Percentiles rank a stretch among this genome's conserved stretches.
phyloP scores from a whole-genome alignment of 306 rosid genomes.

The Quercus berberidifolia region DNA sequence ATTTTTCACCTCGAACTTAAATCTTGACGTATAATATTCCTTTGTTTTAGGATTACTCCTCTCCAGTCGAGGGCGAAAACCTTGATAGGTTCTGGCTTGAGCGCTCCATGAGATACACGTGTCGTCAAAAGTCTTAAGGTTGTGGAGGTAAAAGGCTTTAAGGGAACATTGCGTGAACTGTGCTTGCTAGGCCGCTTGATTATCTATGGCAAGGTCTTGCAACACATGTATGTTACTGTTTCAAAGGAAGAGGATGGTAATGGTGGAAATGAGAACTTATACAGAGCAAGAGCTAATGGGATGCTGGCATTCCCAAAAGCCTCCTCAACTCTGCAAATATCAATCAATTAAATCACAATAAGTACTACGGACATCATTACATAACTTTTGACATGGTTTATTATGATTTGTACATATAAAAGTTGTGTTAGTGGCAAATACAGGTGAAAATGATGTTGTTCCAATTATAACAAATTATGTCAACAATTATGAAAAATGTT shows the following conservation, averaged over 20 bases:
- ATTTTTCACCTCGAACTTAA: not conserved
- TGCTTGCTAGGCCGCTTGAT: constrained; percentile 11
- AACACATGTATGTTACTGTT: not conserved
- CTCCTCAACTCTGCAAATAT: constrained; percentile 1
- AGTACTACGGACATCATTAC: no score
- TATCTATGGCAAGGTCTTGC: not conserved
- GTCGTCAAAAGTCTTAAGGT: not conserved
- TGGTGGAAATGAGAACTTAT: not conserved
- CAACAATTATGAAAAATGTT: no score
- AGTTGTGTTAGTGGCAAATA: no score
- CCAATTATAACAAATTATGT: no score
- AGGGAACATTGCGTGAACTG: constrained; percentile 12
- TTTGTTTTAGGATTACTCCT: constrained; percentile 21
- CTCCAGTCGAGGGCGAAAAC: constrained; percentile 9
- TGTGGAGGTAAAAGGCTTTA: constrained; percentile 21
- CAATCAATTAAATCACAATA: not conserved
- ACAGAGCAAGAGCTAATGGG: not conserved
- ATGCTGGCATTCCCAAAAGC: not conserved
- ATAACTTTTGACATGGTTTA: no score
- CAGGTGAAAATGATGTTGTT: no score
- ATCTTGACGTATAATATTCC: not conserved
- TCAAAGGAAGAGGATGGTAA: not conserved
- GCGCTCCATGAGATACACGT: not conserved
- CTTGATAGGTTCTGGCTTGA: not conserved
- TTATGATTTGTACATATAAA: no score